Percentiles rank a stretch among this genome's conserved stretches.
Evolutionary conservation across 306 rosid species (phyloP).

Genomic region (Ceratonia siliqua): DNA sequence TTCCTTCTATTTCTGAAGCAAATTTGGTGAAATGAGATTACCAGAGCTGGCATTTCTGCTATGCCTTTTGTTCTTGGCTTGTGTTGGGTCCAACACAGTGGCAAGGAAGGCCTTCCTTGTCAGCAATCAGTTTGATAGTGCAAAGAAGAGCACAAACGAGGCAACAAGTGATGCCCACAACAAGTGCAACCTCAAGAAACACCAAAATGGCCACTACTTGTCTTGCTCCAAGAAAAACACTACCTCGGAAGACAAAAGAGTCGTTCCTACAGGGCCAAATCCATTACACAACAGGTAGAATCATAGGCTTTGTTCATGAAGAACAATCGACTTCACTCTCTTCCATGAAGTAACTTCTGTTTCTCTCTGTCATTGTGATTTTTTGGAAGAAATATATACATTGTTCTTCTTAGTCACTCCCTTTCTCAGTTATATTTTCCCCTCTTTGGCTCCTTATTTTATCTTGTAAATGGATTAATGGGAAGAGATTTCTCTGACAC

Average conservation of each 20-base stretch:
- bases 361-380: conserved; percentile 20
- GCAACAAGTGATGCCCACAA: conserved; percentile 7
- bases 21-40: conserved; percentile 45
- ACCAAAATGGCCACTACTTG: conserved; percentile 10
- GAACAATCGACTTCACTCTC: conserved; percentile 6
- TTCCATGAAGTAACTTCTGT: not conserved
- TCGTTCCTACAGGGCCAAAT: conserved; percentile 88
- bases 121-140: conserved; percentile 26
- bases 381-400: conserved; percentile 33
- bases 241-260: conserved; percentile 59
- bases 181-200: conserved; percentile 41
- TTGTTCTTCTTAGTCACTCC: conserved; percentile 12
- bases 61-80: conserved; percentile 52
- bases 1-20: not conserved
- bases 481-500: conserved; percentile 13
- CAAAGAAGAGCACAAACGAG: conserved; percentile 35
- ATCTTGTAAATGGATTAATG: conserved; percentile 36
- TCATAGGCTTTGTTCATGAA: not conserved
- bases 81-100: conserved; percentile 42
- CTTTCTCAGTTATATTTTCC: conserved; percentile 5
- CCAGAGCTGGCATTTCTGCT: conserved; percentile 38
- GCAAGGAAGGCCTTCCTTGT: conserved; percentile 43
- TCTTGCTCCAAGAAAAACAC: conserved; percentile 37
- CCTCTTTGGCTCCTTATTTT: not conserved
- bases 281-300: conserved; percentile 84